Evolutionary conservation across 139 green algal genomes (phyloP).

Genomic region (Auxenochlorella protothecoides): DNA sequence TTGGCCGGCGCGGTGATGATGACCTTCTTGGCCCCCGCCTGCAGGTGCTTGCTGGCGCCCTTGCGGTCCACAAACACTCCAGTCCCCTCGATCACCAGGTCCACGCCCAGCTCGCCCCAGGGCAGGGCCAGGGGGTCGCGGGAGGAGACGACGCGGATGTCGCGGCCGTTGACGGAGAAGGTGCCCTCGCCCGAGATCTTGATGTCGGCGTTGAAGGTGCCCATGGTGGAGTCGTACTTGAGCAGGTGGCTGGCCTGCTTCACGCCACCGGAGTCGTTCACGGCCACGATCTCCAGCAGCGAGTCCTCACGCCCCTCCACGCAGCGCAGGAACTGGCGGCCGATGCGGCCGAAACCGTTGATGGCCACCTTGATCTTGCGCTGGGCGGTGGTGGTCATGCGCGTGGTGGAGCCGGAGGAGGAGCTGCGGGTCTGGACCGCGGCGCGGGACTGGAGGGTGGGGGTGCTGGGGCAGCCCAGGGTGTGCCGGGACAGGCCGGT

Average conservation of each 20-base stretch:
- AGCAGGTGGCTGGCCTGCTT: constrained; percentile 97
- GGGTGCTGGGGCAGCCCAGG: neutral
- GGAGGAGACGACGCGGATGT: constrained; percentile 85
- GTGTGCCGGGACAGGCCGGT: neutral
- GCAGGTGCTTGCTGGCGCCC: constrained; percentile 81
- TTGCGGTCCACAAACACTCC: constrained; percentile 85
- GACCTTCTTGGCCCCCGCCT: constrained; percentile 98
- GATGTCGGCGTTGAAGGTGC: constrained; percentile 89
- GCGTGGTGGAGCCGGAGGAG: constrained; percentile 14
- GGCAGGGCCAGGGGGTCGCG: constrained; percentile 92
- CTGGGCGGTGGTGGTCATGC: constrained; percentile 38
- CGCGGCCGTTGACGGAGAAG: constrained; percentile 91
- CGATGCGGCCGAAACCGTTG: constrained; percentile 99
- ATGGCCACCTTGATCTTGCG: constrained; percentile 96
- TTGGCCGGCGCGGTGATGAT: constrained; percentile 98
- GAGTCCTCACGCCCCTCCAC: constrained; percentile 55
- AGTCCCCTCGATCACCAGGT: constrained; percentile 98
- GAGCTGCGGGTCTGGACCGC: neutral
- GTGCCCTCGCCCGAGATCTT: constrained; percentile 79
- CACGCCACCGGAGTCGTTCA: constrained; percentile 95
- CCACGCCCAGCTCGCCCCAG: constrained; percentile 80
- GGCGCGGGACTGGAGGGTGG: neutral
- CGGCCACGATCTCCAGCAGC: constrained; percentile 58
- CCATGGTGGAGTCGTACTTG: constrained; percentile 99
- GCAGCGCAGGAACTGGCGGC: constrained; percentile 88